These are phyloP conservation scores for Cairneyella variabilis DNA, from an alignment of 495 filamentous ascomycete genomes.

Conservation along the genomic window DNA sequence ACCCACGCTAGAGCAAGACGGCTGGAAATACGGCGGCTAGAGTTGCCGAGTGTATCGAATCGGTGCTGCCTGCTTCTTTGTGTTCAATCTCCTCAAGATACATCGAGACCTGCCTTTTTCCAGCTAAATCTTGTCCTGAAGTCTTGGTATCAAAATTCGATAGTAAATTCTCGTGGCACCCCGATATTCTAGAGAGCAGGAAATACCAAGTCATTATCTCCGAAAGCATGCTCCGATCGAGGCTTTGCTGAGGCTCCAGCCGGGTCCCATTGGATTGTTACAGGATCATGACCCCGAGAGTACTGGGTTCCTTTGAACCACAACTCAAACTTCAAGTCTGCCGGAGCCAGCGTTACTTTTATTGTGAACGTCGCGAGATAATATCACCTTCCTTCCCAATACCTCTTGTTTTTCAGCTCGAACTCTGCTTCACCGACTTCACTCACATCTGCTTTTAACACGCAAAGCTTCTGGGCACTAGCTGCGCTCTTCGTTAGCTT, in stretches of 20 bases:
- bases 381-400: not conserved
- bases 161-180: too few species aligned
- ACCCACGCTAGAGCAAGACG: too few species aligned
- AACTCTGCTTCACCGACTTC: not conserved
- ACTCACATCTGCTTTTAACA: not conserved
- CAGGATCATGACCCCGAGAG: not conserved
- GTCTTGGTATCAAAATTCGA: too few species aligned
- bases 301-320: not conserved
- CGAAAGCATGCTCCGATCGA: too few species aligned
- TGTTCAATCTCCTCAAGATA: too few species aligned
- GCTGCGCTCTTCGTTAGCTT: not conserved
- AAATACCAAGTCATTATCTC: too few species aligned
- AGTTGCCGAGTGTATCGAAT: too few species aligned
- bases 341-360: not conserved
- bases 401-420: not conserved
- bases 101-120: too few species aligned
- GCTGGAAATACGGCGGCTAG: too few species aligned
- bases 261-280: not conserved
- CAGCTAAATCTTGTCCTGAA: too few species aligned
- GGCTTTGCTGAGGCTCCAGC: not conserved
- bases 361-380: not conserved
- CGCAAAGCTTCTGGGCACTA: not conserved
- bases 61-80: too few species aligned
- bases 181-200: too few species aligned
- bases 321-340: not conserved